Conservation (phyloP, 1,139 yeast genomes). For the Diutina scorzettiae region DNA sequence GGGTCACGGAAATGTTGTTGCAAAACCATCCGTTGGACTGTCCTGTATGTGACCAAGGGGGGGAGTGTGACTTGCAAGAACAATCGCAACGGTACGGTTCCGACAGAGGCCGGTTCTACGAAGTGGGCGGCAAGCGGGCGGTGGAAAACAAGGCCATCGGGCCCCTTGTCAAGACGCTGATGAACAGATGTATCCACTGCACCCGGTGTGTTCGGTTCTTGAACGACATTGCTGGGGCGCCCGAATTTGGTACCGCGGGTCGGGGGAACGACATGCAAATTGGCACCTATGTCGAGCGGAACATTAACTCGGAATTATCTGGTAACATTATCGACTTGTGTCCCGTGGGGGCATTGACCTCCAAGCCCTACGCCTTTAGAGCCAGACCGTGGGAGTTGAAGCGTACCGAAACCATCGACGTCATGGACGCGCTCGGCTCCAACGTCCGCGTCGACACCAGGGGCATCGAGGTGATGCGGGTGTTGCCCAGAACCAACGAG, state of each 20-base stretch:
- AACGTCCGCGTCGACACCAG: conserved; percentile 77
- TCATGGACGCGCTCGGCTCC: conserved; percentile 74
- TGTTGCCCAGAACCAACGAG: conserved; percentile 76
- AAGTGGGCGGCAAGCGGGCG: conserved; percentile 78
- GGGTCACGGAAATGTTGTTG: conserved; percentile 79
- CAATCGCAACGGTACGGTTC: conserved; percentile 77
- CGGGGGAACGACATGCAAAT: conserved; percentile 90
- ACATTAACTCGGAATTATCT: conserved; percentile 74
- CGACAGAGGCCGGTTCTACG: conserved; percentile 78
- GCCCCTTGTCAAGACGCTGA: conserved; percentile 78
- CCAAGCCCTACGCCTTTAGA: conserved; percentile 82
- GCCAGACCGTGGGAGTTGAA: conserved; percentile 94
- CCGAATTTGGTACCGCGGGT: conserved; percentile 81
- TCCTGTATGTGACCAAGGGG: conserved; percentile 92
- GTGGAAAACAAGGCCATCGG: conserved; percentile 87
- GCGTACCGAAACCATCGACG: conserved; percentile 82
- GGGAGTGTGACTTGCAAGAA: conserved; percentile 88
- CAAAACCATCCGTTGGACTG: conserved; percentile 90
- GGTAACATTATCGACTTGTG: conserved; percentile 85
- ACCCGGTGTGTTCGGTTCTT: conserved; percentile 85
- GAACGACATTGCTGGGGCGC: conserved; percentile 89
- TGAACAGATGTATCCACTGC: conserved; percentile 92
- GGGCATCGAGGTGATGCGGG: conserved; percentile 84
- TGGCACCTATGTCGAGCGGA: conserved; percentile 80
- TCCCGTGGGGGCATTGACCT: conserved; percentile 88